Evolutionary conservation across 257 asterid species (phyloP).

Genomic region (Hygrophila difformis): DNA sequence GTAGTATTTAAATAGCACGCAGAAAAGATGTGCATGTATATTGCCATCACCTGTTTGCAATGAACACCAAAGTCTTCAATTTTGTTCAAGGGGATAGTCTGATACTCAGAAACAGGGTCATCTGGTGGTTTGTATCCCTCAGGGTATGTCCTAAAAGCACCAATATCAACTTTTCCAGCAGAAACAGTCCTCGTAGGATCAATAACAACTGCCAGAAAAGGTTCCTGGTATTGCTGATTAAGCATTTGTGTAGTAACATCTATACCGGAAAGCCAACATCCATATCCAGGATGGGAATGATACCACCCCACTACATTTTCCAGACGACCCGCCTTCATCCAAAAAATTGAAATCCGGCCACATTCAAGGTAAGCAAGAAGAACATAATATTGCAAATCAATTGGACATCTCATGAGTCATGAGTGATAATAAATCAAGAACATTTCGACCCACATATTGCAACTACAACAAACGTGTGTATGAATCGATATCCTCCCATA

Average conservation of each 20-base stretch:
- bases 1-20: background rate
- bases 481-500: no score
- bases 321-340: constrained; percentile 73
- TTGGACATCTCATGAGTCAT: background rate
- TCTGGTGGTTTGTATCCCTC: constrained; percentile 95
- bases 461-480: no score
- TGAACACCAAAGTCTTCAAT: constrained; percentile 98
- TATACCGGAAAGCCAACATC: constrained; percentile 99
- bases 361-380: constrained; percentile 4
- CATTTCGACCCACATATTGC: background rate
- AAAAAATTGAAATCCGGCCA: constrained; percentile 9
- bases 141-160: constrained; percentile 95
- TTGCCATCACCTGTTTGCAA: constrained; percentile 78
- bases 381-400: constrained; percentile 3
- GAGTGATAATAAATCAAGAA: no score
- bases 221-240: constrained; percentile 93
- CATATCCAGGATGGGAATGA: constrained; percentile 99
- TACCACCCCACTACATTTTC: constrained; percentile 99
- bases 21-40: no score
- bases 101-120: constrained; percentile 92
- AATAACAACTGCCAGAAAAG: constrained; percentile 94
- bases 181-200: constrained; percentile 98
- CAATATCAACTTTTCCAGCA: constrained; percentile 97
- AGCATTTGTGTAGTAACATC: constrained; percentile 97
- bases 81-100: constrained; percentile 94